phyloP scores from a whole-genome alignment of 2,329 filamentous ascomycete species.

The Neopestalotiopsis sp. region DNA sequence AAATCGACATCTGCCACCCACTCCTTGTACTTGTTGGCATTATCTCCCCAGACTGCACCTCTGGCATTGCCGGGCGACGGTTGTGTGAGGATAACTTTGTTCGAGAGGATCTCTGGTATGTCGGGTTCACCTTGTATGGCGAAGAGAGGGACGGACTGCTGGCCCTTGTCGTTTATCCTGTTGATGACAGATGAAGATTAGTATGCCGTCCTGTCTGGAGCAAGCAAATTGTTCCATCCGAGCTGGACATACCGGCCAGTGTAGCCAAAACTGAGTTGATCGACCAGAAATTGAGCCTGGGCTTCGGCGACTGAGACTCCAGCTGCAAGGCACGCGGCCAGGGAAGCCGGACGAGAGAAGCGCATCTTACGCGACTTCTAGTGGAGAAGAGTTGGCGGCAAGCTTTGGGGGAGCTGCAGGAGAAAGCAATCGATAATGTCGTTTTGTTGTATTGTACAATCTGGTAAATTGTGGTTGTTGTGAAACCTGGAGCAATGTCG shows the following conservation, averaged over 20 bases:
- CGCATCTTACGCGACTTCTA: conserved; percentile 48
- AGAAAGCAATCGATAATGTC: conserved; percentile 3
- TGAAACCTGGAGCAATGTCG: not conserved
- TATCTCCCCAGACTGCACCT: conserved; percentile 80
- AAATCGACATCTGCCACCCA: conserved; percentile 90
- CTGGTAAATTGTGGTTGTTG: not conserved
- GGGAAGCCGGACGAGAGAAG: conserved; percentile 38
- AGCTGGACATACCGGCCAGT: conserved; percentile 58
- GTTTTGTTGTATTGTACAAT: not conserved
- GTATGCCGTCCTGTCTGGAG: not conserved
- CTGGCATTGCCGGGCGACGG: conserved; percentile 84
- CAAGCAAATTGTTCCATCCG: not conserved
- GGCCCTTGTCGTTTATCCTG: conserved; percentile 64
- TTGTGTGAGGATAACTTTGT: conserved; percentile 91
- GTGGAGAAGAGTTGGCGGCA: not conserved
- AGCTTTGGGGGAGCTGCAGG: conserved; percentile 18
- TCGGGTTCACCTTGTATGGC: conserved; percentile 58
- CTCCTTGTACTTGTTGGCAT: conserved; percentile 63
- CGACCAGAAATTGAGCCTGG: conserved; percentile 70
- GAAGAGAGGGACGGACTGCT: conserved; percentile 59
- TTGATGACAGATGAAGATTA: conserved; percentile 7
- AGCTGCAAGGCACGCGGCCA: conserved; percentile 49
- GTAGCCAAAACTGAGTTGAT: conserved; percentile 79
- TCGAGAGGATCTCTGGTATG: conserved; percentile 73
- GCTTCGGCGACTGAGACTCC: conserved; percentile 48